These are phyloP conservation scores for Voacanga thouarsii DNA, from an alignment of 257 asterid species.

Conservation along the genomic window DNA sequence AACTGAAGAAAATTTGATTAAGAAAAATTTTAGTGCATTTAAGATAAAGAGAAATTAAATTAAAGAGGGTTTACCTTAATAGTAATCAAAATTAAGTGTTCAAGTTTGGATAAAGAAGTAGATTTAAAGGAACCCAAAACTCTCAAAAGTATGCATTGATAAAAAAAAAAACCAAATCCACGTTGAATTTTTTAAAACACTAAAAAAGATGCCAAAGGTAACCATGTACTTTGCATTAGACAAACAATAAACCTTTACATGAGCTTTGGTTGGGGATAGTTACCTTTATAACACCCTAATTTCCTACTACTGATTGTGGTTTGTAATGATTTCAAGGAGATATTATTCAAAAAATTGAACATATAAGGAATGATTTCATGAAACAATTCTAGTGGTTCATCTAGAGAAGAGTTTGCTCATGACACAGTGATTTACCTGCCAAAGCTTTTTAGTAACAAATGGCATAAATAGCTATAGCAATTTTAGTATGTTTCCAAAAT, in stretches of 20 bases:
- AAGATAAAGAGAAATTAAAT: background rate
- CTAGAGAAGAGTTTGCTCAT: background rate
- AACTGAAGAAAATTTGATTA: background rate
- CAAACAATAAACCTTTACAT: background rate
- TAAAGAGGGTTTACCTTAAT: background rate
- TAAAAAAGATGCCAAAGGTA: background rate
- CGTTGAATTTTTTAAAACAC: background rate
- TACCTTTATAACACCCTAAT: background rate
- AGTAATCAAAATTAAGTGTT: background rate
- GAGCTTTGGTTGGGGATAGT: background rate
- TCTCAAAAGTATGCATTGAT: background rate
- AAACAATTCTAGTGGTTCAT: background rate
- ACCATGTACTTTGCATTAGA: background rate
- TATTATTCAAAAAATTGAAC: background rate
- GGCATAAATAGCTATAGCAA: constrained; percentile 98
- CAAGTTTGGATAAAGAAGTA: background rate
- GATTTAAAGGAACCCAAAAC: background rate
- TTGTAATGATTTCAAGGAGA: background rate
- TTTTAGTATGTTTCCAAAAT: constrained; percentile 69
- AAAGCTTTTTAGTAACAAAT: constrained; percentile 91
- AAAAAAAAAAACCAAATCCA: background rate
- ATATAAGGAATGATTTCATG: background rate
- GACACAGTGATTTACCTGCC: constrained; percentile 65
- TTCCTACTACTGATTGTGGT: background rate
- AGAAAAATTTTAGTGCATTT: background rate